Conservation (phyloP, 441 rosid genomes). For the Biscutella laevigata region DNA sequence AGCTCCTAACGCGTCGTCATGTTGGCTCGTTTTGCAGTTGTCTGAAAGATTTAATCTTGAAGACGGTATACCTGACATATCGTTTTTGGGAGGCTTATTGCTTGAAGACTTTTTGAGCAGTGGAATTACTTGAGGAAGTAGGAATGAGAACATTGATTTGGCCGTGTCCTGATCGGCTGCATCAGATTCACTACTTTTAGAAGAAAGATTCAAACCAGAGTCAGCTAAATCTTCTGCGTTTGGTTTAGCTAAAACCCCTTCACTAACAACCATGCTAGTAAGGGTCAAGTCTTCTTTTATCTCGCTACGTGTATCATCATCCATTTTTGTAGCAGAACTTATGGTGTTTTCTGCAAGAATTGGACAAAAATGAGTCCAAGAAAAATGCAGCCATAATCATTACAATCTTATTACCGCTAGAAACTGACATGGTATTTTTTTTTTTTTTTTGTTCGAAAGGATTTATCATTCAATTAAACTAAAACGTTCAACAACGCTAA, state of each 20-base stretch:
- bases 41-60: no score
- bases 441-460: no score
- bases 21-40: slow-evolving; percentile 22
- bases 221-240: slow-evolving; percentile 31
- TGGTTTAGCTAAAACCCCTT: slow-evolving; percentile 32
- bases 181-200: slow-evolving; percentile 41
- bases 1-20: slow-evolving; percentile 25
- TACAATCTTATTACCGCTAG: slow-evolving; percentile 2
- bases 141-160: slow-evolving; percentile 68
- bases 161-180: slow-evolving; percentile 51
- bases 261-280: slow-evolving; percentile 27
- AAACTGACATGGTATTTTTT: slow-evolving; percentile 4
- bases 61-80: no score
- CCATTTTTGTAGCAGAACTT: slow-evolving; percentile 25
- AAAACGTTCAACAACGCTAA: no score
- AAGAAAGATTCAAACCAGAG: slow-evolving; percentile 33
- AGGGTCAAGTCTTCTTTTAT: slow-evolving; percentile 30
- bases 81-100: slow-evolving; percentile 31
- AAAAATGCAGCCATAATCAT: not conserved
- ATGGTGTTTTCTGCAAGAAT: slow-evolving; percentile 31
- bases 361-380: slow-evolving; percentile 3
- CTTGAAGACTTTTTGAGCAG: slow-evolving; percentile 44
- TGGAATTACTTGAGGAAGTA: slow-evolving; percentile 90
- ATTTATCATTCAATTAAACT: no score
- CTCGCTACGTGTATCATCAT: slow-evolving; percentile 14